Conservation (phyloP, 331 rosid species). For the Spiraea crenata region DNA sequence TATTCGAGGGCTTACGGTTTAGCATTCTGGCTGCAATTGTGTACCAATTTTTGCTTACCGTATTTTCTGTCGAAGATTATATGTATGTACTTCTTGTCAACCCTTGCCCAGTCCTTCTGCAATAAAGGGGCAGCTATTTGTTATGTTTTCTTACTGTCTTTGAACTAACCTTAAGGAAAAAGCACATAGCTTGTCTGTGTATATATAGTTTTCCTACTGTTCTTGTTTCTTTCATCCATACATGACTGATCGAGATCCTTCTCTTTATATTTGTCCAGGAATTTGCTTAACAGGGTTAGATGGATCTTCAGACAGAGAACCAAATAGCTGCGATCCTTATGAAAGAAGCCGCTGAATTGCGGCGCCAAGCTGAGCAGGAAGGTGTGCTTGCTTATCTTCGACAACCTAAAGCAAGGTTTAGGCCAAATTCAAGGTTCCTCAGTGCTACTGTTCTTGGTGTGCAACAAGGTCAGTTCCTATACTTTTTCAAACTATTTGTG, state of each 20-base stretch:
- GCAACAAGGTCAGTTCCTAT: constrained; percentile 65
- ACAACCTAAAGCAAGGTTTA: constrained; percentile 55
- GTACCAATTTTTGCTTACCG: no score
- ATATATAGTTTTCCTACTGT: background rate
- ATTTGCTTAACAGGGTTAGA: constrained; percentile 24
- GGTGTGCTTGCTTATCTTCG: constrained; percentile 76
- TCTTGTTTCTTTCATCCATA: background rate
- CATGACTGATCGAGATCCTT: background rate
- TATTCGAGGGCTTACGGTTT: no score
- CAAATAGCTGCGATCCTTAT: constrained; percentile 78
- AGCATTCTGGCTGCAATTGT: no score
- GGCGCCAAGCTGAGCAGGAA: constrained; percentile 75
- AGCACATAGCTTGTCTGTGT: background rate
- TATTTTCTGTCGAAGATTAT: no score
- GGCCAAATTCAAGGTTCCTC: constrained; percentile 86
- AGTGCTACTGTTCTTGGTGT: constrained; percentile 93
- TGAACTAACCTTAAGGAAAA: no score
- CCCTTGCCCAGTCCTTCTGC: no score
- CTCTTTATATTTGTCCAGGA: constrained; percentile 9
- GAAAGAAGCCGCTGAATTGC: constrained; percentile 89
- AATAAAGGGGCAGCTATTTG: no score
- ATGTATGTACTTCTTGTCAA: no score
- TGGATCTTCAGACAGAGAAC: constrained; percentile 92
- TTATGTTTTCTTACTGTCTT: no score
- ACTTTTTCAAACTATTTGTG: background rate